Evolutionary conservation across 179 eudicot genomes (phyloP).

Genomic region (Heliamphora pulchella): DNA sequence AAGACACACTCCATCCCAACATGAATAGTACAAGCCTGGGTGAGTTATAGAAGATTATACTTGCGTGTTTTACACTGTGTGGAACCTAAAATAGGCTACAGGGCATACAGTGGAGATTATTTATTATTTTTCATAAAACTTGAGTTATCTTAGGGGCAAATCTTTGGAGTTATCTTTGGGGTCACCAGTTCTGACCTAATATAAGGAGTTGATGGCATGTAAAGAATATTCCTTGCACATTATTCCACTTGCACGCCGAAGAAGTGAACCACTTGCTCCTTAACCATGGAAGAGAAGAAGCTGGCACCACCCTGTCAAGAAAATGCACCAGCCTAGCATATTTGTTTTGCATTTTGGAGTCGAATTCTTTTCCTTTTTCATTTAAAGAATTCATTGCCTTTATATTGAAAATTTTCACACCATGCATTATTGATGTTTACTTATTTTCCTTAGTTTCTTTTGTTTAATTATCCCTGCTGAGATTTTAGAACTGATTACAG

Average conservation of each 20-base stretch:
- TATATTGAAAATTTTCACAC: not conserved
- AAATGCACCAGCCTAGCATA: not conserved
- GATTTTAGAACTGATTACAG: conserved; percentile 24
- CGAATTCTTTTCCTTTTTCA: not conserved
- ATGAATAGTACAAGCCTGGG: not conserved
- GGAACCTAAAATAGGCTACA: not conserved
- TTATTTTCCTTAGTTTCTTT: conserved; percentile 2
- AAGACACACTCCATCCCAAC: not conserved
- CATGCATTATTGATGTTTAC: not conserved
- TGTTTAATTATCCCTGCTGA: not conserved
- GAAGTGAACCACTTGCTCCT: conserved; percentile 37
- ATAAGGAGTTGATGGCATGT: conserved; percentile 58
- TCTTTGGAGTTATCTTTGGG: not conserved
- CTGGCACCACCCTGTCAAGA: not conserved
- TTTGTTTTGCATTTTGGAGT: not conserved
- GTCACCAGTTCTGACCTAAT: conserved; percentile 40
- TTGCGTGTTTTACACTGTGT: too few relatives aligned
- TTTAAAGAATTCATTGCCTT: not conserved
- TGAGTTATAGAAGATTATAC: not conserved
- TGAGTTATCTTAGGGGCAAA: not conserved
- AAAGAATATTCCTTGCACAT: conserved; percentile 77
- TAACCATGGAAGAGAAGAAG: not conserved
- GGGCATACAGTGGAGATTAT: not conserved
- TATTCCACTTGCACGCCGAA: conserved; percentile 72
- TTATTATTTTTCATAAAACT: not conserved